Evolutionary conservation across 129 eudicot genomes (phyloP), one percentile per base, ranked within the genome.

Genomic region (Flaveria trinervia): DNA sequence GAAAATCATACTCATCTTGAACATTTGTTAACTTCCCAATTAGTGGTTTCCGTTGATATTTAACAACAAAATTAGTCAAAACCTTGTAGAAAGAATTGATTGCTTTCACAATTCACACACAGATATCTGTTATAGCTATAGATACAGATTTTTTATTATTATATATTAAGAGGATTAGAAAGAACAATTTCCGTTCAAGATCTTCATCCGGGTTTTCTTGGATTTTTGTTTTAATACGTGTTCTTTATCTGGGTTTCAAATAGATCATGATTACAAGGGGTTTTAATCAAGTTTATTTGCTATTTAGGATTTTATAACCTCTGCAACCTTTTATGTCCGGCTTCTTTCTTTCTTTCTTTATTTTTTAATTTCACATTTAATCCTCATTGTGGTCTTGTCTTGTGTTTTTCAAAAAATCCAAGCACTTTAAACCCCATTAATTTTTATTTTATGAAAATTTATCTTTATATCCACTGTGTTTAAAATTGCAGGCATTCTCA

Each of bases 311-410:
- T 79, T 71, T 78, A 68, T 70, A 30, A 50, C 65, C 33, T 62
- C 77, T 83, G 87, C 79, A 81, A 5, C 61, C 73, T 77, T 62
- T 77, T n/a, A 0, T 69, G 80, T 77, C 68, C 83, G 59, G 82
- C 65, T 77, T 79, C 57, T 62, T 73, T 79, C 64, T 62, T 73
- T 64, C 36, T 72, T 70, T 49, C 46, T 71, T 72, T 13, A 2
- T 20, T 33, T n/a, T 55, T 54, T 72, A 51, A 26, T 49, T 13
- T 22, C 23, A 84, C 84, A 76, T 77, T 66, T 67, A 83, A 66
- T 77, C 72, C 86, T 77, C 76, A 59, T 17, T 71, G 74, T 83
- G 73, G 83, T 80, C 84, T 83, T 74, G 70, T 68, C 79, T 68
- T 76, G 68, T 70, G 62, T 64, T 73, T 83, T 70, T 17, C 84